These are phyloP conservation scores for Ceratobasidium sp. DNA, from an alignment of 1,284 basidiomycete species.

Conservation along the genomic window DNA sequence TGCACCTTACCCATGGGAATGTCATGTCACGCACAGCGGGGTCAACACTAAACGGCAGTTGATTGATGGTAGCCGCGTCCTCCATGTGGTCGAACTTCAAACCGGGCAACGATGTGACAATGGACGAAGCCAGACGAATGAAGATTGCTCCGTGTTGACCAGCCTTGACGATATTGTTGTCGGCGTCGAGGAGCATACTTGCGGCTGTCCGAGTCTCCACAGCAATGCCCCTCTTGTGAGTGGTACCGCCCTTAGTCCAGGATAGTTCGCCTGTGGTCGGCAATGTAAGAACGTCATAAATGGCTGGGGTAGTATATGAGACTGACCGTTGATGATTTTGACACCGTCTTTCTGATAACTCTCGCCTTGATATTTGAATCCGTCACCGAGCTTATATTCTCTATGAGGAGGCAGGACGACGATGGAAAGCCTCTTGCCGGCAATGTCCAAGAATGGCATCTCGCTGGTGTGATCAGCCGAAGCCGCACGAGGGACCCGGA, in stretches of 20 bases:
- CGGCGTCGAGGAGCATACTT: slow-evolving; percentile 37
- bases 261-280: slow-evolving; percentile 37
- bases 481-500: slow-evolving; percentile 48
- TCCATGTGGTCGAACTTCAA: background rate
- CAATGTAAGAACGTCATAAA: background rate
- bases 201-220: slow-evolving; percentile 31
- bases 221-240: slow-evolving; percentile 40
- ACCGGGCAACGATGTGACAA: background rate
- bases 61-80: slow-evolving; percentile 3
- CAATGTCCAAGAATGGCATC: slow-evolving; percentile 48
- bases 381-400: slow-evolving; percentile 25
- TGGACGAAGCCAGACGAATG: slow-evolving; percentile 44
- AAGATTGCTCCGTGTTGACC: slow-evolving; percentile 49
- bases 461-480: slow-evolving; percentile 40
- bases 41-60: background rate
- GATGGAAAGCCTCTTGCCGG: slow-evolving; percentile 47
- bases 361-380: background rate
- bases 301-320: background rate
- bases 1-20: slow-evolving; percentile 15
- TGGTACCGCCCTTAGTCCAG: slow-evolving; percentile 30
- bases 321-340: slow-evolving; percentile 49
- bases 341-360: slow-evolving; percentile 41
- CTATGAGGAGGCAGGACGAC: slow-evolving; percentile 47
- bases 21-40: background rate
- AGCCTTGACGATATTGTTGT: slow-evolving; percentile 42